Percentiles rank a stretch among this genome's conserved stretches.
phyloP scores from a whole-genome alignment of 495 filamentous ascomycete genomes.

The Immersiella caudata region DNA sequence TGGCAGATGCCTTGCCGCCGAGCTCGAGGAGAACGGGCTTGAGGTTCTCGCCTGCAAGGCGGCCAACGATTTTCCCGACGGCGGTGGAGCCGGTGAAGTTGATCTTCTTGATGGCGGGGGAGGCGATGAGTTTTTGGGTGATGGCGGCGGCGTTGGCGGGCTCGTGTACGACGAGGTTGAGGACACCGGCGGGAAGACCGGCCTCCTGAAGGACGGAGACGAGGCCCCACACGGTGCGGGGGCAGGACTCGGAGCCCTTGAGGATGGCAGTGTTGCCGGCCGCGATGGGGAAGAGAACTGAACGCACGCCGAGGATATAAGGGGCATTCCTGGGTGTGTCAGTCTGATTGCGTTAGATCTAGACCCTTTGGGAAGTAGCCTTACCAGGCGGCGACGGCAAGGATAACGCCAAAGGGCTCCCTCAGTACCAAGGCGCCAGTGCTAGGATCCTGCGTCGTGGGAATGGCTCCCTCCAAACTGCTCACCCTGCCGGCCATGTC shows the following conservation, averaged over 20 bases:
- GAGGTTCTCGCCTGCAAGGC: constrained; percentile 60
- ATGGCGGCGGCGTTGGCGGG: constrained; percentile 57
- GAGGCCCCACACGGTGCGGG: constrained; percentile 74
- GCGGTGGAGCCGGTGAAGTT: constrained; percentile 68
- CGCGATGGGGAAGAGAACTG: constrained; percentile 75
- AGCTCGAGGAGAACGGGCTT: constrained; percentile 73
- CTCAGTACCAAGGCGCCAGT: constrained; percentile 71
- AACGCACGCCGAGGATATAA: constrained; percentile 67
- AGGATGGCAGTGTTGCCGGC: constrained; percentile 68
- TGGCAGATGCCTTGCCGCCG: constrained; percentile 67
- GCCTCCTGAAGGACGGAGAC: constrained; percentile 72
- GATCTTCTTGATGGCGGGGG: constrained; percentile 61
- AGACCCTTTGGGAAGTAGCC: constrained; percentile 8
- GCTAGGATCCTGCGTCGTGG: constrained; percentile 56
- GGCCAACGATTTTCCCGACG: constrained; percentile 61
- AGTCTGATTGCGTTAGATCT: constrained; percentile 20
- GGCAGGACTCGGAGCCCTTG: constrained; percentile 70
- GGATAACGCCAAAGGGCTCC: constrained; percentile 79
- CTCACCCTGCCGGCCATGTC: constrained; percentile 72
- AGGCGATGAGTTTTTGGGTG: constrained; percentile 58
- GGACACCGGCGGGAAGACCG: constrained; percentile 63
- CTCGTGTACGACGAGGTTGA: constrained; percentile 61
- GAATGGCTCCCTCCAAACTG: constrained; percentile 63
- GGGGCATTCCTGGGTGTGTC: constrained; percentile 66
- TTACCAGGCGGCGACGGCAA: constrained; percentile 85